Base-by-base conservation (phyloP, 805 yeast genomes). In the Saccharomycopsis fermentans region DNA sequence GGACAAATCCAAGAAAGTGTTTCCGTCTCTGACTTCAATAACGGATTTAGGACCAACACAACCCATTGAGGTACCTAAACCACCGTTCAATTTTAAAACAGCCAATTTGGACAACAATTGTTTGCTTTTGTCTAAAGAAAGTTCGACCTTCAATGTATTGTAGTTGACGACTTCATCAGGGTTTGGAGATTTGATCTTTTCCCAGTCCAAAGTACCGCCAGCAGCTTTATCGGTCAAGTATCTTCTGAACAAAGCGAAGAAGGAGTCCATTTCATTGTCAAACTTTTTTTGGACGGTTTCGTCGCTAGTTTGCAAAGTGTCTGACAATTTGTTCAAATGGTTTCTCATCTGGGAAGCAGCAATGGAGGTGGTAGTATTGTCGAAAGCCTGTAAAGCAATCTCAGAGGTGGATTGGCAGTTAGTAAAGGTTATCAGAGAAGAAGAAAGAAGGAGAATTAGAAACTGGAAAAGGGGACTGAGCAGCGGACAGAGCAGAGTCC, bases 11-110 rank as follows among this genome's bases (percentile, higher is more conserved):
- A 94, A 80, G 73, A 94, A 94, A 48, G 97, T 87, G 80, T 94
- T 95, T 62, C 98, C 98, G 67, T 94, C 99, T 74, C 99, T 87
- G 54, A 94, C 99, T 77, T 94, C 99, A 70, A 94, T 94, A 65
- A 94, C 96, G 29, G 96, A 88, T 74, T 91, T 91, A 64, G 99
- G 99, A 60, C 99, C 99, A 63, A 94, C 97, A 77, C 99, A 94
- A 59, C 99, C 99, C 99, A 94, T 94, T 9, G 98, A 92, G 21
- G 99, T 94, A 70, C 99, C 99, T 66, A 94, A 80, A 50, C 99
- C 99, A 78, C 99, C 99, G 71, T 94, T 94, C 71, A 94, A 81
- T 77, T 94, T 94, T 73, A 94, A 80, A 48, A 94, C 99, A 8
- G 97, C 98, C 71, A 94, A 81, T 73, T 91, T 91, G 65, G 83